These are phyloP conservation scores for Rossbeevera mucosa DNA, from an alignment of 768 basidiomycete species.

Conservation along the genomic window DNA sequence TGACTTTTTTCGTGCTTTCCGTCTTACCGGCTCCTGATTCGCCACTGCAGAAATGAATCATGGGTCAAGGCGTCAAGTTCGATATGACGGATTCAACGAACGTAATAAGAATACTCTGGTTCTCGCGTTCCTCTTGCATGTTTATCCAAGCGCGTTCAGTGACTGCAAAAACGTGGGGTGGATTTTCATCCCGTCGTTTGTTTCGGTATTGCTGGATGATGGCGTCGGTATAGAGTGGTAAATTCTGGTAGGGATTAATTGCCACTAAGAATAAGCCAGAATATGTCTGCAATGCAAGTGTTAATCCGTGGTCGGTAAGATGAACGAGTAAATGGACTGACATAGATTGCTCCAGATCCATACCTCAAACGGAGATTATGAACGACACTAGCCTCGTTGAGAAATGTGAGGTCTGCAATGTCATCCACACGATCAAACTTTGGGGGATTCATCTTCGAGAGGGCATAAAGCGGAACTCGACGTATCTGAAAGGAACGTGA, in stretches of 20 bases:
- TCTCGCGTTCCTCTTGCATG: conserved; percentile 96
- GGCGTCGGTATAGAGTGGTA: conserved; percentile 87
- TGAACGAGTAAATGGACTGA: conserved; percentile 38
- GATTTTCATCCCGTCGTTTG: conserved; percentile 84
- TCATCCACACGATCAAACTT: conserved; percentile 98
- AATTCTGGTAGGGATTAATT: conserved; percentile 91
- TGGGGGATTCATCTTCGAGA: conserved; percentile 97
- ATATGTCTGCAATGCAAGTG: conserved; percentile 60
- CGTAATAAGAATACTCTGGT: conserved; percentile 98
- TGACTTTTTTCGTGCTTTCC: conserved; percentile 98
- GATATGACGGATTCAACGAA: conserved; percentile 39
- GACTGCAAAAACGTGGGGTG: conserved; percentile 95
- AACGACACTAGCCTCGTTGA: conserved; percentile 99
- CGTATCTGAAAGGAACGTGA: conserved; percentile 43
- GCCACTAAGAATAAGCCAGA: conserved; percentile 97
- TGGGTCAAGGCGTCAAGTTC: conserved; percentile 9
- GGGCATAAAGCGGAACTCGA: conserved; percentile 67
- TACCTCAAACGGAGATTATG: conserved; percentile 93
- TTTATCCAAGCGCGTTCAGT: conserved; percentile 98
- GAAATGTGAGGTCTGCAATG: conserved; percentile 94
- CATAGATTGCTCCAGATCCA: conserved; percentile 88
- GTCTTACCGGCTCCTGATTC: conserved; percentile 99
- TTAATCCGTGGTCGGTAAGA: conserved; percentile 11
- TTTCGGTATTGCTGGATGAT: conserved; percentile 89
- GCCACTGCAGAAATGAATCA: conserved; percentile 50